Evolutionary conservation across 2,329 filamentous ascomycete species (phyloP), one percentile per base, ranked within the genome.

Genomic region (Fusarium stilboides): DNA sequence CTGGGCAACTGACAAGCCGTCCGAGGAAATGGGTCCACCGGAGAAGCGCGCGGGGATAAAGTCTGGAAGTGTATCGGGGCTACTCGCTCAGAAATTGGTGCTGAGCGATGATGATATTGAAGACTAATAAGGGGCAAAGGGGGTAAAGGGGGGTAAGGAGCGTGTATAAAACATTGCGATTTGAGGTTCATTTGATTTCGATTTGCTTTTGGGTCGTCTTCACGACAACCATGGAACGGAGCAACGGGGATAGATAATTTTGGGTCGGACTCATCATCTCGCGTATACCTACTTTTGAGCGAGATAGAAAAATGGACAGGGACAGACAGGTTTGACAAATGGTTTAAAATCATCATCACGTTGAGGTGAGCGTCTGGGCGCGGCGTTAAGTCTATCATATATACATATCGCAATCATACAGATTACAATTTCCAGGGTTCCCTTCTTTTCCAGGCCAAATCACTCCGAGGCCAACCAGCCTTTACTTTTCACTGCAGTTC

Each of bases 81-180:
- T 86, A 67, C 81, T 84, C 42, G 86, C 89, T 65, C 88, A 90
- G 77, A 92, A 91, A 73, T 80, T 94, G 68, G 87, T 93, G 44
- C 80, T 95, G 40, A 93, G 90, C 71, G 93, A 96, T 74, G 93
- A 96, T 80, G 93, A 96, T 82, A 95, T 96, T 76, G 92, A 94
- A 77, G 92, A 94, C 73, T 82, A 82, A 87, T 56, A 45, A n/a
- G 26, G 26, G 44, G 17, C 15, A 45, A 37, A 22, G 22, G 34
- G 28, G 28, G 28, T n/a, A 26, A 17, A 9, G 17, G 42, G 33
- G 26, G 19, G 53, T 26, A 22, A 14, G n/a, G 28, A 55, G 13
- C n/a, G 44, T 50, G 52, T 39, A 63, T 44, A 47, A n/a, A 46
- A 62, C n/a, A n/a, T 36, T 6, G 37, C 47, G 31, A 56, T 71